Percentiles rank a stretch among this genome's conserved stretches.
phyloP scores from a whole-genome alignment of 352 stramenopile genomes.

The Globisporangium canariense region DNA sequence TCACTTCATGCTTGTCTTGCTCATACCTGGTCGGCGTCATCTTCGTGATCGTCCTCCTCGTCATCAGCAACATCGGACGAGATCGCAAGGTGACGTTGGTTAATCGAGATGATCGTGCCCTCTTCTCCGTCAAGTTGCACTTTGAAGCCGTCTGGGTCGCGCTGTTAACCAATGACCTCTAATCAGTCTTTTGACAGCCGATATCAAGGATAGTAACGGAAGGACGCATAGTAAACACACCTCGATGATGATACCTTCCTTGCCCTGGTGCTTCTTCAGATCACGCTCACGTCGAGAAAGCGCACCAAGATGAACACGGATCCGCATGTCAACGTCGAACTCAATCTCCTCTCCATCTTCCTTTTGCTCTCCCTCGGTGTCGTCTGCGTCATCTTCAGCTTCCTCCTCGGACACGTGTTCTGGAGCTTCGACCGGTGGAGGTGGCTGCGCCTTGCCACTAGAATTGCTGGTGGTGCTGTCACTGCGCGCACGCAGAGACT shows the following conservation, averaged over 20 bases:
- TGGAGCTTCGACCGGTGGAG: slow-evolving; percentile 17
- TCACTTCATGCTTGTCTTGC: neutral
- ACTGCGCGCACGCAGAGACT: slow-evolving; percentile 6
- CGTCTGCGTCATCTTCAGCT: slow-evolving; percentile 23
- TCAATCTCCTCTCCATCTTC: slow-evolving; percentile 33
- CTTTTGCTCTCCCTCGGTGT: slow-evolving; percentile 47
- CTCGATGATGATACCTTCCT: slow-evolving; percentile 60
- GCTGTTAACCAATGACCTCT: slow-evolving; percentile 4
- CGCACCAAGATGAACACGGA: slow-evolving; percentile 46
- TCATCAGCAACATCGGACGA: slow-evolving; percentile 28
- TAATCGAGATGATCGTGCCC: slow-evolving; percentile 44
- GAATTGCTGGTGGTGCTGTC: neutral
- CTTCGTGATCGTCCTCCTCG: slow-evolving; percentile 33
- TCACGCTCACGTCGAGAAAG: slow-evolving; percentile 53
- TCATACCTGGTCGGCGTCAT: slow-evolving; percentile 24
- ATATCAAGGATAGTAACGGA: neutral
- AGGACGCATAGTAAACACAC: slow-evolving; percentile 22
- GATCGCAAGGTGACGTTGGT: slow-evolving; percentile 45
- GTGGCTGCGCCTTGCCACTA: neutral
- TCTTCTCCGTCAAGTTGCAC: slow-evolving; percentile 61
- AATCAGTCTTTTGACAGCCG: neutral
- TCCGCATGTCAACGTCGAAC: slow-evolving; percentile 48
- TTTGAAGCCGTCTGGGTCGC: slow-evolving; percentile 29
- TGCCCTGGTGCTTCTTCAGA: slow-evolving; percentile 69
- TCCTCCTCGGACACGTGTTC: slow-evolving; percentile 25